Conservation (phyloP, 345 rosid genomes). For the Melaleuca alternifolia region DNA sequence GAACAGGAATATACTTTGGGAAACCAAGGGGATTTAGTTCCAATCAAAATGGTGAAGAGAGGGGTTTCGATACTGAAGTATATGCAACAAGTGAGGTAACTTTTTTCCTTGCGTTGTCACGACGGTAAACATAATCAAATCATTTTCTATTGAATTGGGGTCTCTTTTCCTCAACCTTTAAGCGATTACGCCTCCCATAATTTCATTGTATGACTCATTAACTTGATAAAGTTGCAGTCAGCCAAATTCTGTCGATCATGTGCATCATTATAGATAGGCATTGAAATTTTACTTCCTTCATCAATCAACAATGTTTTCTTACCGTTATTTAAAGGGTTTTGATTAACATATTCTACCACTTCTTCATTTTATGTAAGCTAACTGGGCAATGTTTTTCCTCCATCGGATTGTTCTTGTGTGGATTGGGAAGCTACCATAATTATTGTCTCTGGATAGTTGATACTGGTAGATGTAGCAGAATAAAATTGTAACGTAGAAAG, state of each 20-base stretch:
- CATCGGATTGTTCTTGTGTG: neutral
- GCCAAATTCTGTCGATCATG: neutral
- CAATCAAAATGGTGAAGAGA: conserved; percentile 71
- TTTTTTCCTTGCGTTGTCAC: neutral
- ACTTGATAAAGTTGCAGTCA: neutral
- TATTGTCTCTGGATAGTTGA: neutral
- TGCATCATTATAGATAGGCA: neutral
- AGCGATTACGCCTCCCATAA: neutral
- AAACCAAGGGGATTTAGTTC: conserved; percentile 73
- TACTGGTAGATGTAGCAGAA: neutral
- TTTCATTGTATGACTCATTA: neutral
- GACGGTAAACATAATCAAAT: neutral
- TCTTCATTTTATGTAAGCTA: neutral
- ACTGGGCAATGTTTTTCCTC: neutral
- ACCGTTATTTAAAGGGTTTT: neutral
- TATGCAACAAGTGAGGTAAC: conserved; percentile 82
- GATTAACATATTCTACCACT: neutral
- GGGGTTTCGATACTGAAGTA: conserved; percentile 88
- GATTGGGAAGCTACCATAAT: neutral
- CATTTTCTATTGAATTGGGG: neutral
- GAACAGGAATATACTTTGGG: conserved; percentile 86
- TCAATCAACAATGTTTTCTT: neutral
- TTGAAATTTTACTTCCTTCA: neutral
- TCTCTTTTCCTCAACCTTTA: neutral
- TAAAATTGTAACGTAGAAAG: neutral